Base-by-base conservation (phyloP, 208 protist species). In the Endotrypanum monterogeii region DNA sequence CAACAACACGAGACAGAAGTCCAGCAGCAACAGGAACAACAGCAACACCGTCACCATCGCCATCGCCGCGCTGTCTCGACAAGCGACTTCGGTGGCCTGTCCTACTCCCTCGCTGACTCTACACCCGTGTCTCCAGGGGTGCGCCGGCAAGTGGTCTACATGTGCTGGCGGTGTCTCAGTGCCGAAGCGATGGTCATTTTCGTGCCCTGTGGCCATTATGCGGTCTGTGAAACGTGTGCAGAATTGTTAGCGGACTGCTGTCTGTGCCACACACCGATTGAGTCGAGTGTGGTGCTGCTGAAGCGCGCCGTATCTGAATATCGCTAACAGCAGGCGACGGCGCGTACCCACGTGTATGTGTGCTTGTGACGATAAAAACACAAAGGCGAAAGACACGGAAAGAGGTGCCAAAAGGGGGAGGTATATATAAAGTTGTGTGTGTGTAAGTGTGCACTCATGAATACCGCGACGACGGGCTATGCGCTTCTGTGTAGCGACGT, bases 161-260 rank as follows among this genome's bases (percentile, higher is more conserved):
- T 95, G 83, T 95, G 91, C 76, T 91, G 87, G 89, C 67, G 84
- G 20, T 95, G 91, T 67, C 56, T 93, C 25, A 89, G 80, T 63
- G 74, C 77, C 30, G 87, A 93, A 70, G 91, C 91, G 8, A 57
- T 63, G 51, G 80, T 91, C 4, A 79, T 94, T 61, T 84, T 93
- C 48, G 44, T 88, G 37, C 89, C 91, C 8, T 93, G 91, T 69
- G 85, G 85, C 11, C 91, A 93, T 82, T 94, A 90, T 65, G 85
- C 82, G 0, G 78, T 86, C 12, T 93, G 89, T 67, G 78, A 69
- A 28, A 56, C 52, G 20, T 95, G 90, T 56, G 83, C 83, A 23
- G 83, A 84, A 12, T 58, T 44, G 68, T 46, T 90, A 54, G 37
- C 66, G 18, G 71, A 83, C 30, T 95, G 89, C 75, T 92, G 84